Conservation (phyloP, 495 filamentous ascomycete genomes). For the Tuber calosporum region DNA sequence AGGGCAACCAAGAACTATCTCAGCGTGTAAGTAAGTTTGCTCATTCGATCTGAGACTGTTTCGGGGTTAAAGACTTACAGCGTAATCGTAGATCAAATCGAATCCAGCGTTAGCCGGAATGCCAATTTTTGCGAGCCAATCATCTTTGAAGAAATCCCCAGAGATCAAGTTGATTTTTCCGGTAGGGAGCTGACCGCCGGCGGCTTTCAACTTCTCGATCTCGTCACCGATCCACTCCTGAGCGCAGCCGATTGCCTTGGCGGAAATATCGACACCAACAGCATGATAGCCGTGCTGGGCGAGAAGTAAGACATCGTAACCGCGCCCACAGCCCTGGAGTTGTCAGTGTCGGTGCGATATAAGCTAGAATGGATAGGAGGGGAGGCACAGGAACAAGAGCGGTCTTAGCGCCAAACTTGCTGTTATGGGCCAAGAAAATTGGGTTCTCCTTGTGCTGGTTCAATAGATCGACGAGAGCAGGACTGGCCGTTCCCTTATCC, state of each 20-base stretch:
- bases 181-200: conserved; percentile 18
- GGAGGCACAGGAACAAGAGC: conserved; percentile 51
- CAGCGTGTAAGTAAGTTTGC: not conserved
- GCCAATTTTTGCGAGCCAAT: conserved; percentile 46
- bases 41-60: not conserved
- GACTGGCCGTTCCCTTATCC: conserved; percentile 55
- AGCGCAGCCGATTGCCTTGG: conserved; percentile 52
- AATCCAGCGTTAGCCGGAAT: conserved; percentile 50
- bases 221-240: conserved; percentile 41
- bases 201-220: conserved; percentile 4
- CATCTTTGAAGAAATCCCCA: conserved; percentile 49
- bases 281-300: conserved; percentile 64
- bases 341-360: not conserved
- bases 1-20: conserved; percentile 47
- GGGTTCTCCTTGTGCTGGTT: conserved; percentile 31
- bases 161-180: conserved; percentile 56
- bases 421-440: conserved; percentile 24
- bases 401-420: conserved; percentile 43
- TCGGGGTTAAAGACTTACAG: conserved; percentile 49
- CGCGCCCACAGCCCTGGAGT: conserved; percentile 61
- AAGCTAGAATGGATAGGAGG: not conserved
- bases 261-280: conserved; percentile 63
- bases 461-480: conserved; percentile 55
- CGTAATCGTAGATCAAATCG: conserved; percentile 80
- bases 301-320: conserved; percentile 67